Evolutionary conservation across 306 rosid genomes (phyloP).

Genomic region (Senna siamea): DNA sequence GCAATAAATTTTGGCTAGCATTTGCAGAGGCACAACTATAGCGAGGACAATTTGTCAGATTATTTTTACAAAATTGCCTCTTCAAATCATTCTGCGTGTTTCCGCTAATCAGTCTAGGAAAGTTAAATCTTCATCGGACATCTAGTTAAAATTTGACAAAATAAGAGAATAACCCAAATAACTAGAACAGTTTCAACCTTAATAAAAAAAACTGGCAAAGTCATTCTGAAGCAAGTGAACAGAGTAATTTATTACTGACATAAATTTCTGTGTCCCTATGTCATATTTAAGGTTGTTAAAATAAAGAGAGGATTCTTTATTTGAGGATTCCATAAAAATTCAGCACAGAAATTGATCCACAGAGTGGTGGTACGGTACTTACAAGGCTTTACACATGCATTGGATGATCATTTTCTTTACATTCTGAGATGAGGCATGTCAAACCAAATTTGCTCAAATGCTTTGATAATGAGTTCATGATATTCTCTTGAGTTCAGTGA

Average conservation of each 20-base stretch:
- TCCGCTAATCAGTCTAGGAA: no score
- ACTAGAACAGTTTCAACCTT: not conserved
- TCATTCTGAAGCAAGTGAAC: conserved; percentile 2
- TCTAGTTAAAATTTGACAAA: not conserved
- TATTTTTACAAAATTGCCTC: not conserved
- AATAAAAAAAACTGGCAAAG: conserved; percentile 15
- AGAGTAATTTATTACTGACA: not conserved
- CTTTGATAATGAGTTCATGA: conserved; percentile 78
- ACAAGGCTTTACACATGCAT: conserved; percentile 44
- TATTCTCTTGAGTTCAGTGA: conserved; percentile 71
- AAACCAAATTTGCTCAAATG: conserved; percentile 85
- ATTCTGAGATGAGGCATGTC: conserved; percentile 55
- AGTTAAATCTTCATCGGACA: conserved; percentile 3
- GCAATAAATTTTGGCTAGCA: conserved; percentile 13
- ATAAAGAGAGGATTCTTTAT: conserved; percentile 2
- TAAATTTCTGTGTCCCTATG: not conserved
- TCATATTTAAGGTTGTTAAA: conserved; percentile 20
- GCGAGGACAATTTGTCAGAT: no score
- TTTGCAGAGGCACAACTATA: no score
- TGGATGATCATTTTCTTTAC: conserved; percentile 37
- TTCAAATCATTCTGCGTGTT: not conserved
- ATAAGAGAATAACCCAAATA: not conserved
- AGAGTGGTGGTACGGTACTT: conserved; percentile 4
- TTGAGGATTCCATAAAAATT: conserved; percentile 11
- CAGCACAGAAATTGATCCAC: conserved; percentile 14